Base-by-base conservation (phyloP, 345 rosid species). In the Ceriops tagal region DNA sequence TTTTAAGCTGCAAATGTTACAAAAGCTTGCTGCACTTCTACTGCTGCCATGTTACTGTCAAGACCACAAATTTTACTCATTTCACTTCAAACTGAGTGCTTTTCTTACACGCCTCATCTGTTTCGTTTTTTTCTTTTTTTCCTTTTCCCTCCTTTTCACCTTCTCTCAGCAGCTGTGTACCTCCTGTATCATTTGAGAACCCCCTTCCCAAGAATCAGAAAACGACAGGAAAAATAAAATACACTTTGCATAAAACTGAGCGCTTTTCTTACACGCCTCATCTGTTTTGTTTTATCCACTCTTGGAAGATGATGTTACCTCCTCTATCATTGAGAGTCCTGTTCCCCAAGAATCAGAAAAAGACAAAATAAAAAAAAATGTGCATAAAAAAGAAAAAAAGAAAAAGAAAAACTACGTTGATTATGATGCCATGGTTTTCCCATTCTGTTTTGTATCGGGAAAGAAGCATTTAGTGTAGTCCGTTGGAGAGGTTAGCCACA, bases 231-330 rank as follows among this genome's bases (percentile, higher is more conserved):
- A 49, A 27, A 26, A 4, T 18, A 47, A 18, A 34, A 39, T 7
- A 39, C 13, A 39, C 47, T 10, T 0, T 39, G 13, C 47, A 8
- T 39, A 9, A 39, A 13, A 1, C 15, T 56, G 51, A 43, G 5
- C 1, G 58, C 55, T 69, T 47, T 60, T 3, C 71, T 68, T 68
- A 19, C 72, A 58, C 72, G 72, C 32, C 31, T 59, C 71, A 58
- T 46, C 47, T 47, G 46, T 19, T 39, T 46, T 37, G 18, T 15
- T 51, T 1, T 10, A 3, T 32, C 39, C 31, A 1, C 28, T 1
- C 39, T 30, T 11, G 7, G 47, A 15, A 39, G 47, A 39, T 39
- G 47, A 3, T 60, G 10, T 32, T 32, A 60, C 34, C 32, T 3
- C 8, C 16, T 6, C 57, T 21, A 64, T 51, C 68, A 28, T 26